Evolutionary conservation across 805 yeast species (phyloP), one percentile per base, ranked within the genome.

Genomic region (Lachancea quebecensis): DNA sequence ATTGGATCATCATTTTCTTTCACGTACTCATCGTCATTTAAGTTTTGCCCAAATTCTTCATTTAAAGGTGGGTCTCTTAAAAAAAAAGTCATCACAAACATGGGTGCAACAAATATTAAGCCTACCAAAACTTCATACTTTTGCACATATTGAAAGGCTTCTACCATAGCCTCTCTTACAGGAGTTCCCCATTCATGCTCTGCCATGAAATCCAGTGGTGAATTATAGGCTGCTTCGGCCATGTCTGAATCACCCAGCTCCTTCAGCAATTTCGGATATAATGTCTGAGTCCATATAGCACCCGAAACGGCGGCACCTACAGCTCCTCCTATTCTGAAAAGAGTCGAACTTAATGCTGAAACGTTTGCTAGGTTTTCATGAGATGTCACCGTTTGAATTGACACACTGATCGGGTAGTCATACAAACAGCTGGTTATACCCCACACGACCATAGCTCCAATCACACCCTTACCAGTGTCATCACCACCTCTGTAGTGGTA

Each of bases 291-390:
- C 87, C 88, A 83, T 35, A 83, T 70, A 29, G 87, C 86, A 52
- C 87, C 89, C 12, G 85, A 72, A n/a, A 83, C 74, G 21, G 82
- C 64, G 32, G 74, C 64, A 25, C 88, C 89, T 41, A 81, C 58
- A 8, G 85, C 83, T 11, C 76, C 61, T 11, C 90, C 89, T 45
- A 82, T 69, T 50, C 77, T 71, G 58, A 78, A 81, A n/a, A 74
- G 58, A 2, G 87, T 70, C 51, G 77, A 69, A 59, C 77, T 75
- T 17, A 82, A 60, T 2, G 87, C 74, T 35, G 81, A 73, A 25
- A 79, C 74, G 35, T 77, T 72, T 3, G 87, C 86, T 81, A 83
- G 75, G 60, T 77, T 72, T 58, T 79, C 84, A 63, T 83, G 90
- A 46, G 70, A 72, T 16, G 78, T 73, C 47, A 75, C 70, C 1